Evolutionary conservation across 495 filamentous ascomycete species (phyloP).

Genomic region (Schizothecium vesticola): DNA sequence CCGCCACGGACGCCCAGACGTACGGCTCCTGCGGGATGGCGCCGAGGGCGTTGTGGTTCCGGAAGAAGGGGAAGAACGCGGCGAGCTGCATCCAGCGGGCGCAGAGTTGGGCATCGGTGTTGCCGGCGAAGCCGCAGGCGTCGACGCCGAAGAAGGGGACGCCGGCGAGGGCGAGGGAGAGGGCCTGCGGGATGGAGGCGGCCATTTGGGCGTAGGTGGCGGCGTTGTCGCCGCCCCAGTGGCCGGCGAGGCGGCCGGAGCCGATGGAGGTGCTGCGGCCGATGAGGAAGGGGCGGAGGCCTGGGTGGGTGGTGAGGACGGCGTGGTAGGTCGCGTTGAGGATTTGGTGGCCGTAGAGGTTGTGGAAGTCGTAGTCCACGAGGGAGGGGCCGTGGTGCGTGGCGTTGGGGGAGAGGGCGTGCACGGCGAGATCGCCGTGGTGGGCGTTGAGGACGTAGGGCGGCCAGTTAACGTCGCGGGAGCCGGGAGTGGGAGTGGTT

Average conservation of each 20-base stretch:
- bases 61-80: slow-evolving; percentile 86
- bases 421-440: slow-evolving; percentile 67
- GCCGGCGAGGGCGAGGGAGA: slow-evolving; percentile 75
- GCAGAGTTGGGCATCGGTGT: slow-evolving; percentile 70
- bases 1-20: slow-evolving; percentile 61
- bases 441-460: slow-evolving; percentile 79
- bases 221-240: slow-evolving; percentile 84
- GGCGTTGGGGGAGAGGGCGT: slow-evolving; percentile 72
- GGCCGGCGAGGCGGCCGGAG: slow-evolving; percentile 72
- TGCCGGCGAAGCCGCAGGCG: slow-evolving; percentile 73
- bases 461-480: slow-evolving; percentile 71
- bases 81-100: slow-evolving; percentile 81
- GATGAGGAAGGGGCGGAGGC: slow-evolving; percentile 79
- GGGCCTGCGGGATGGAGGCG: slow-evolving; percentile 75
- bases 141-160: slow-evolving; percentile 87
- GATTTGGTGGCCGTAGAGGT: slow-evolving; percentile 68
- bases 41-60: slow-evolving; percentile 69
- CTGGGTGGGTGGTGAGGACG: slow-evolving; percentile 55
- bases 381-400: slow-evolving; percentile 63
- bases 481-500: slow-evolving; percentile 60
- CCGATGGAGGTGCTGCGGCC: slow-evolving; percentile 79
- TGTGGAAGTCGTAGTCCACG: slow-evolving; percentile 77
- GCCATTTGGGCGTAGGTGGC: slow-evolving; percentile 65
- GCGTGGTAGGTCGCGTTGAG: slow-evolving; percentile 76
- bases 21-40: slow-evolving; percentile 72